A percentile compares a stretch with the other conserved stretches of the same genome.
These are phyloP conservation scores for Cutaneotrichosporon dermatis DNA, from an alignment of 1,284 basidiomycete species.

Conservation along the genomic window DNA sequence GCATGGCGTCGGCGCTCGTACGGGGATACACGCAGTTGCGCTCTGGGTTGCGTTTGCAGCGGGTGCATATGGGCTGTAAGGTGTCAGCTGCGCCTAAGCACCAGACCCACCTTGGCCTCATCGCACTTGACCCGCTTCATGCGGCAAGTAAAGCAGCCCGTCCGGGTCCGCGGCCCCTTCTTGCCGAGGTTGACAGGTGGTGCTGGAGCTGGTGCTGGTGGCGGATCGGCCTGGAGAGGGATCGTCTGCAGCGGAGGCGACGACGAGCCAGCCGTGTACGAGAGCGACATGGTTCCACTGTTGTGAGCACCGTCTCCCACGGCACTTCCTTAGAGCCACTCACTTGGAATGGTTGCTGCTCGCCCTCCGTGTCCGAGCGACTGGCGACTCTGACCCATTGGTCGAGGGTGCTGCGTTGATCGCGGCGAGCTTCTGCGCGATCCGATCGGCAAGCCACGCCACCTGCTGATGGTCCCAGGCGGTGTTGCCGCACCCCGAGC, in stretches of 20 bases:
- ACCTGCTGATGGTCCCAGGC: conserved; percentile 16
- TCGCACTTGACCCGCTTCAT: conserved; percentile 18
- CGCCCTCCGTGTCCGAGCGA: no score
- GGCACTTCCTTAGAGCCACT: no score
- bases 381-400: no score
- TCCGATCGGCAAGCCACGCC: conserved; percentile 10
- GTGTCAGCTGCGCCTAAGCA: no score
- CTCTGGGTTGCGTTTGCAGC: conserved; percentile 14
- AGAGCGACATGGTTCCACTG: no score
- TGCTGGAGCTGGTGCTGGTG: neutral
- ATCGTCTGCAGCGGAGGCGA: no score
- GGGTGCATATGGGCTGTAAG: conserved; percentile 13
- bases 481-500: neutral
- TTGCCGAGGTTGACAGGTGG: conserved; percentile 9
- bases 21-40: conserved; percentile 16
- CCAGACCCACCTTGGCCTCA: conserved; percentile 11
- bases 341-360: no score
- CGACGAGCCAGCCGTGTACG: no score
- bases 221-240: no score
- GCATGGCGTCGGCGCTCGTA: neutral
- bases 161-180: conserved; percentile 14
- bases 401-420: neutral
- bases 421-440: neutral
- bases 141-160: conserved; percentile 19
- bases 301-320: no score